These are phyloP conservation scores for Aegilops umbellulata DNA, from an alignment of 176 grass and related monocot species.

Conservation along the genomic window DNA sequence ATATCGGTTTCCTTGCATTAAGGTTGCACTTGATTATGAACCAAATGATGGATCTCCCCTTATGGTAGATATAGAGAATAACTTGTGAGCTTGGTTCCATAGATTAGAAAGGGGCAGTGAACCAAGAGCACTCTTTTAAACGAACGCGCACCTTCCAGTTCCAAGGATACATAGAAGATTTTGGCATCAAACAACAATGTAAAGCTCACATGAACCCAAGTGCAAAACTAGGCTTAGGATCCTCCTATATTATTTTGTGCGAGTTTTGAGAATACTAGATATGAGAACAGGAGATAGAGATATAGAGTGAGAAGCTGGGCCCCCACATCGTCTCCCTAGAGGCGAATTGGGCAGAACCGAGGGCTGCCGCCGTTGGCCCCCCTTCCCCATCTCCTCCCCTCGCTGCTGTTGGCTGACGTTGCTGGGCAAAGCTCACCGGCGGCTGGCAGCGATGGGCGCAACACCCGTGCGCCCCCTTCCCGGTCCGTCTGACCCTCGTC, in stretches of 20 bases:
- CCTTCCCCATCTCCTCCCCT: no score
- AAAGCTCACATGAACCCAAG: neutral
- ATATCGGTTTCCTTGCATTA: neutral
- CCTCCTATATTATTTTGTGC: neutral
- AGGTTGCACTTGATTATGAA: neutral
- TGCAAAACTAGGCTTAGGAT: neutral
- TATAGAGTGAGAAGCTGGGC: no score
- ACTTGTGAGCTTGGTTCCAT: neutral
- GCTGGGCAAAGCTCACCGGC: no score
- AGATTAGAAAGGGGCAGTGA: neutral
- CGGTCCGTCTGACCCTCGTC: no score
- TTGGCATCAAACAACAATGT: neutral
- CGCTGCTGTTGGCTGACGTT: no score
- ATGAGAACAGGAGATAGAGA: no score
- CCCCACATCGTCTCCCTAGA: no score
- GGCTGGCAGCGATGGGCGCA: no score
- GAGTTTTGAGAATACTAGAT: neutral
- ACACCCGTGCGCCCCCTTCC: no score
- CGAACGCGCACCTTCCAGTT: neutral
- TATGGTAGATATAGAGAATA: neutral
- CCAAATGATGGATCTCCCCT: neutral
- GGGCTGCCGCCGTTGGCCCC: no score
- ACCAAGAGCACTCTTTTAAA: neutral
- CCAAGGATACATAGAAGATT: neutral
- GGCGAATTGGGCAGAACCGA: no score